A percentile compares a stretch with the other conserved stretches of the same genome.
Evolutionary conservation across 1,284 basidiomycete species (phyloP).

Genomic region (Malassezia nana): DNA sequence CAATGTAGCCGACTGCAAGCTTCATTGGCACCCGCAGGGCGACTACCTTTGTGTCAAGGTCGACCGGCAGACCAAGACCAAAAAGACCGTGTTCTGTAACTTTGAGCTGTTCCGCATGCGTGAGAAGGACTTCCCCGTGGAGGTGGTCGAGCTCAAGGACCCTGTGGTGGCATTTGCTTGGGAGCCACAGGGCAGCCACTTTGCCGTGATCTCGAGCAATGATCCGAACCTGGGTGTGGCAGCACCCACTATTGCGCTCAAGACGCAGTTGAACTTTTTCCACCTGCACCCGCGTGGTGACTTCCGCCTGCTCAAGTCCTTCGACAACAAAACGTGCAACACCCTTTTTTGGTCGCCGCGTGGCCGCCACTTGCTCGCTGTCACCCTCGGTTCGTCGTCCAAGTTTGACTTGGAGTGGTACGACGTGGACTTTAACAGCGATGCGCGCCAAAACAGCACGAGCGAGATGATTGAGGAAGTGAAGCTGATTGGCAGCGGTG

Average conservation of each 20-base stretch:
- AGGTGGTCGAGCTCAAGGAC: constrained; percentile 95
- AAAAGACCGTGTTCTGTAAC: constrained; percentile 98
- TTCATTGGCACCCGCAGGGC: constrained; percentile 97
- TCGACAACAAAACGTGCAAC: constrained; percentile 81
- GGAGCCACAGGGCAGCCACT: constrained; percentile 93
- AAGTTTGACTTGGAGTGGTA: constrained; percentile 99
- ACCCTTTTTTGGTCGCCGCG: constrained; percentile 95
- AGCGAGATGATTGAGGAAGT: constrained; percentile 67
- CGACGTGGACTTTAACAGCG: constrained; percentile 86
- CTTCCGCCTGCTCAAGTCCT: constrained; percentile 75
- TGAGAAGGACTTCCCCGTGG: constrained; percentile 95
- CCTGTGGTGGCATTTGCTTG: constrained; percentile 94
- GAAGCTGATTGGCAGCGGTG: constrained; percentile 69
- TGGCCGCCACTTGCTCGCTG: constrained; percentile 87
- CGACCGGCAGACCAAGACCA: constrained; percentile 97
- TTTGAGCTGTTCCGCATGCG: constrained; percentile 94
- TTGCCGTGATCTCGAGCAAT: constrained; percentile 85
- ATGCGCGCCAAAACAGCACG: constrained; percentile 54
- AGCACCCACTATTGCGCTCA: constrained; percentile 79
- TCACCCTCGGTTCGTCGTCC: constrained; percentile 82
- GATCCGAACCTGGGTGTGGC: constrained; percentile 84
- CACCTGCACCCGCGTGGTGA: constrained; percentile 92
- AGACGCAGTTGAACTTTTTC: constrained; percentile 94
- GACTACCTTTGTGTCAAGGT: constrained; percentile 99
- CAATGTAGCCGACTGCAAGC: constrained; percentile 95